Percentiles rank a stretch among this genome's conserved stretches.
These are phyloP conservation scores for Clonostachys sp. DNA, from an alignment of 2,329 filamentous ascomycete species.

Conservation along the genomic window DNA sequence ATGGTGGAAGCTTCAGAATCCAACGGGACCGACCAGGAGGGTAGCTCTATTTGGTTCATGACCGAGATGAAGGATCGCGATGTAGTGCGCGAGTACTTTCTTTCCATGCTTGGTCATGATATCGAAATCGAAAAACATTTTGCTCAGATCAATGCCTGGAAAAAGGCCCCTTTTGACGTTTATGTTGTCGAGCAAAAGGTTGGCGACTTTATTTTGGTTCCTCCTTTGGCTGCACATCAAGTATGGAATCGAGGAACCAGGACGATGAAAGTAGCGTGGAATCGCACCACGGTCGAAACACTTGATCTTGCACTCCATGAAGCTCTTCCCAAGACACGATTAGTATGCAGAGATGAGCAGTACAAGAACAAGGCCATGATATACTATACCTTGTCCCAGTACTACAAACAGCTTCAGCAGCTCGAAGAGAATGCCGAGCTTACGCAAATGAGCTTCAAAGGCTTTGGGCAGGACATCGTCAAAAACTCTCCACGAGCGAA, in stretches of 20 bases:
- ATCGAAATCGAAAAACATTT: slow-evolving; percentile 97
- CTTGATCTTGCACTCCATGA: slow-evolving; percentile 81
- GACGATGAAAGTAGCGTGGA: slow-evolving; percentile 98
- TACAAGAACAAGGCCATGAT: slow-evolving; percentile 98
- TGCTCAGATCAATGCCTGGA: slow-evolving; percentile 93
- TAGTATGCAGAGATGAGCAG: slow-evolving; percentile 95
- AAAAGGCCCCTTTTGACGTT: slow-evolving; percentile 86
- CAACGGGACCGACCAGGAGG: slow-evolving; percentile 68
- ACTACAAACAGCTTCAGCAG: slow-evolving; percentile 55
- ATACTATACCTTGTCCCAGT: slow-evolving; percentile 81
- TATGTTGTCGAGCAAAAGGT: slow-evolving; percentile 88
- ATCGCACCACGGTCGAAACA: slow-evolving; percentile 88
- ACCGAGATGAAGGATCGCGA: slow-evolving; percentile 91
- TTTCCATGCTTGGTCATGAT: slow-evolving; percentile 89
- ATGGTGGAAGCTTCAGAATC: slow-evolving; percentile 82
- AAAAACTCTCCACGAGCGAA: slow-evolving; percentile 43
- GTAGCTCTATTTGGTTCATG: slow-evolving; percentile 98
- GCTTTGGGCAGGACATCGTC: slow-evolving; percentile 40
- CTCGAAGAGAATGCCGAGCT: slow-evolving; percentile 45
- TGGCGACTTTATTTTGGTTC: slow-evolving; percentile 91
- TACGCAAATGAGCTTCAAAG: slow-evolving; percentile 38
- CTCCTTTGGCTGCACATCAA: slow-evolving; percentile 89
- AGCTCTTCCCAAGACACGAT: slow-evolving; percentile 79
- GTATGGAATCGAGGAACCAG: slow-evolving; percentile 97
- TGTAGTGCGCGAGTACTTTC: slow-evolving; percentile 87